Evolutionary conservation across 306 rosid genomes (phyloP), one percentile per base, ranked within the genome.

Genomic region (Prinsepia uniflora): DNA sequence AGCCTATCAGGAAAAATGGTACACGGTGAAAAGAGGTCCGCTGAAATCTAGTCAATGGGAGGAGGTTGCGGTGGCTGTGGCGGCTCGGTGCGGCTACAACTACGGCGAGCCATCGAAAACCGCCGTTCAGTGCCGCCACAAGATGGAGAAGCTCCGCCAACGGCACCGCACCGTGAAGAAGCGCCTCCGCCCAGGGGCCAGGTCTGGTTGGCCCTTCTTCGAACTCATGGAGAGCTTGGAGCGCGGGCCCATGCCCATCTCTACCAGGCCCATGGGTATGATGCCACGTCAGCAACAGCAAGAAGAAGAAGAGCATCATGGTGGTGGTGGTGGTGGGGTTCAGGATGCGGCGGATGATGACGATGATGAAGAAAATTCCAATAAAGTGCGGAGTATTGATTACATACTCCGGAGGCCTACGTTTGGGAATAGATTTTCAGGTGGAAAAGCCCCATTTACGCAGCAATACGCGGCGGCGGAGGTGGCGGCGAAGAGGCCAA

Each of bases 121-220:
- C 59, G 75, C 92, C 63, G 74, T 79, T 14, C 97, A 91, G 68
- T 88, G 97, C 83, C 97, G 97, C 59, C 97, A 91, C 79, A 91
- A 91, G 80, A 91, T 91, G 87, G 97, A 91, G 85, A 91, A 91
- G 85, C 96, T 91, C 82, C 97, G 96, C 49, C 96, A 87, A 67
- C 94, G 98, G 15, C 84, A 80, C 77, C 96, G 96, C 12, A 62
- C 90, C n/a, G 85, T 82, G 67, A 83, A 77, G 14, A 82, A 78
- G n/a, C 88, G 84, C 42, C 43, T 68, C 20, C 24, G 63, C 53
- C 42, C 17, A 43, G 15, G 46, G 68, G 20, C 60, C 72, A 54
- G 22, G 11, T 75, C 84, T 19, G 24, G 34, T 39, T 92, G 96
- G 99, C 96, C 71, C 45, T 94, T 89, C 76, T 78, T 75, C 43